Conservation (phyloP, 2,329 filamentous ascomycete genomes). For the Sclerotinia spermophila region DNA sequence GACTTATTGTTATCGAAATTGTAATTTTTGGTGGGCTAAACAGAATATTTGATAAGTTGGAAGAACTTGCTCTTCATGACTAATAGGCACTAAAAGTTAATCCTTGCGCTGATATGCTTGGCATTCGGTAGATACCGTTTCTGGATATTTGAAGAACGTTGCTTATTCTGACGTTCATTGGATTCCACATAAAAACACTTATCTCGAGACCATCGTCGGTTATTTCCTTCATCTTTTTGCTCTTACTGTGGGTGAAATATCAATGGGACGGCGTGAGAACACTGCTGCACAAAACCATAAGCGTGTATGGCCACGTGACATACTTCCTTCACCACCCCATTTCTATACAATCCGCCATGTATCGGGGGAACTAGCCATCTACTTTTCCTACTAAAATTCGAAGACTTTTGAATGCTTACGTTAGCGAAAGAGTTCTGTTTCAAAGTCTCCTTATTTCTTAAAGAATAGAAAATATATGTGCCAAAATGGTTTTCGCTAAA, state of each 20-base stretch:
- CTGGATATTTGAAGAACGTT: not conserved
- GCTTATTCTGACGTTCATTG: not conserved
- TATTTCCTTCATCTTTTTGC: not conserved
- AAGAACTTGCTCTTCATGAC: slow-evolving; percentile 2
- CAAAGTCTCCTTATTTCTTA: not conserved
- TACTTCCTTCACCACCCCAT: no score
- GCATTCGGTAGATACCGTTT: not conserved
- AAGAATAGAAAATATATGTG: not conserved
- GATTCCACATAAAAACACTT: not conserved
- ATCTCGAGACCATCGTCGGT: not conserved
- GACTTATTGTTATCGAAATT: not conserved
- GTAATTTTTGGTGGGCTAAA: not conserved
- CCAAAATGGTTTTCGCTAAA: not conserved
- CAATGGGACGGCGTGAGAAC: no score
- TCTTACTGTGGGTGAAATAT: no score
- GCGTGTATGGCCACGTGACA: no score
- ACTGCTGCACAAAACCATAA: no score
- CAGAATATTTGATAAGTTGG: not conserved
- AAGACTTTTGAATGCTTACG: no score
- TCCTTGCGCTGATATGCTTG: not conserved
- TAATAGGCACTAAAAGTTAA: not conserved
- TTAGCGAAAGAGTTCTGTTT: not conserved
- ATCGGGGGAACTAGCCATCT: no score
- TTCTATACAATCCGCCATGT: no score
- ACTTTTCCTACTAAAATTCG: no score